A percentile compares a stretch with the other conserved stretches of the same genome.
phyloP scores from a whole-genome alignment of 108 stramenopile species.

The Stephanodiscus triporus region DNA sequence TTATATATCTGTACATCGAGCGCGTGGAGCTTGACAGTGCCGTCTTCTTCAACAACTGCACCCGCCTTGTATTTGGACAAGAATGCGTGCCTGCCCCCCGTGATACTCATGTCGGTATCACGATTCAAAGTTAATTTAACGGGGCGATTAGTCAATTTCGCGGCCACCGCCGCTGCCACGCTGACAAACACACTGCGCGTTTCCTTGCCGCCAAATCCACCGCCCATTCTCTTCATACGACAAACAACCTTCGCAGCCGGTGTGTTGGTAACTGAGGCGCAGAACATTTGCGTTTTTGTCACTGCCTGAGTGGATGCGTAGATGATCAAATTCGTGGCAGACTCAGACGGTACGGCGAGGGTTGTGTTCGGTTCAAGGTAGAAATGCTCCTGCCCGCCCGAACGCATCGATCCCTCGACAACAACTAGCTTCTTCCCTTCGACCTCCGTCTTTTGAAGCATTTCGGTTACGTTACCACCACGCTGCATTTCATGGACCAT shows the following conservation, averaged over 20 bases:
- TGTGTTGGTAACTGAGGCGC: conserved; percentile 81
- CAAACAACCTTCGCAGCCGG: conserved; percentile 88
- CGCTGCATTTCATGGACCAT: conserved; percentile 69
- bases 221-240: conserved; percentile 93
- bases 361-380: conserved; percentile 93
- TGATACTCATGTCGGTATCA: conserved; percentile 94
- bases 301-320: conserved; percentile 92
- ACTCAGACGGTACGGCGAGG: conserved; percentile 89
- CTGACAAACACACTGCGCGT: conserved; percentile 88
- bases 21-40: conserved; percentile 69
- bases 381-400: conserved; percentile 96
- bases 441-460: conserved; percentile 26
- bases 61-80: conserved; percentile 85
- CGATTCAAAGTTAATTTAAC: conserved; percentile 88
- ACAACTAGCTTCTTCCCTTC: conserved; percentile 57
- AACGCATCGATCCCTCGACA: conserved; percentile 73
- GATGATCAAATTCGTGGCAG: conserved; percentile 80
- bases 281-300: conserved; percentile 88
- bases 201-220: conserved; percentile 96
- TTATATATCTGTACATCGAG: conserved; percentile 83
- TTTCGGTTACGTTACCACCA: conserved; percentile 76
- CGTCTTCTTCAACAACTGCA: conserved; percentile 70
- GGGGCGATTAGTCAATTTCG: conserved; percentile 76
- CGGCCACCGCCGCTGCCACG: conserved; percentile 88
- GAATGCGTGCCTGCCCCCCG: conserved; percentile 86